Conservation (phyloP, 1,284 basidiomycete genomes). For the Rhodotorula sp. region DNA sequence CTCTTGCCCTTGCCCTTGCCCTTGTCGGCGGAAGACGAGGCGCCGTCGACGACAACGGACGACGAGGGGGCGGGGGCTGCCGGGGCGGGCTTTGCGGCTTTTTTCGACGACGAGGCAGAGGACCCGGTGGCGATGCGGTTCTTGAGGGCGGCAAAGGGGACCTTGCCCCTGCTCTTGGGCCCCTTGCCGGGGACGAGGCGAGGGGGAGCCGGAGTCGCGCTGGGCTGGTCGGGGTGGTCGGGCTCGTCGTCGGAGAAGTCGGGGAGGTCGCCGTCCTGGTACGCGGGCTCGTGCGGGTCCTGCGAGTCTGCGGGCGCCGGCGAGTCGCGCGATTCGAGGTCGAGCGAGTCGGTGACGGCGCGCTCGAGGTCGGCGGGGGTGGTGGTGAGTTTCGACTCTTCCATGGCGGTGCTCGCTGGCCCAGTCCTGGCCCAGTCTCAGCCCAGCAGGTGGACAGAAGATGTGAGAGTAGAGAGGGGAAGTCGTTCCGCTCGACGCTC, state of each 20-base stretch:
- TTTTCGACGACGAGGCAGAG: constrained; percentile 1
- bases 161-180: constrained; percentile 20
- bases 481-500: too few relatives aligned
- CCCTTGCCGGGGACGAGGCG: constrained; percentile 14
- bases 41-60: background rate
- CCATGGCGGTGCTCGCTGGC: background rate
- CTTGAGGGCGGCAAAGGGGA: constrained; percentile 27
- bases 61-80: background rate
- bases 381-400: constrained; percentile 6
- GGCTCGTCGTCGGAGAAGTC: constrained; percentile 35
- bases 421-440: too few relatives aligned
- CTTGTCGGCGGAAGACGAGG: background rate
- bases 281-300: background rate
- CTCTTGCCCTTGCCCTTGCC: constrained; percentile 30
- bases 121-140: constrained; percentile 12
- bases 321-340: background rate
- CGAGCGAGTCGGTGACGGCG: constrained; percentile 16
- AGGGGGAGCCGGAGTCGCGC: background rate
- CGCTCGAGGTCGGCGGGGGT: constrained; percentile 14
- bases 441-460: too few relatives aligned
- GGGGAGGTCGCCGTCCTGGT: constrained; percentile 34
- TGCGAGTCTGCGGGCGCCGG: background rate
- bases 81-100: constrained; percentile 1
- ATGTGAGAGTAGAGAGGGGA: background rate
- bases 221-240: background rate